A percentile compares a stretch with the other conserved stretches of the same genome.
Evolutionary conservation across 2,329 filamentous ascomycete genomes (phyloP).

Genomic region (Diaporthe sp.): DNA sequence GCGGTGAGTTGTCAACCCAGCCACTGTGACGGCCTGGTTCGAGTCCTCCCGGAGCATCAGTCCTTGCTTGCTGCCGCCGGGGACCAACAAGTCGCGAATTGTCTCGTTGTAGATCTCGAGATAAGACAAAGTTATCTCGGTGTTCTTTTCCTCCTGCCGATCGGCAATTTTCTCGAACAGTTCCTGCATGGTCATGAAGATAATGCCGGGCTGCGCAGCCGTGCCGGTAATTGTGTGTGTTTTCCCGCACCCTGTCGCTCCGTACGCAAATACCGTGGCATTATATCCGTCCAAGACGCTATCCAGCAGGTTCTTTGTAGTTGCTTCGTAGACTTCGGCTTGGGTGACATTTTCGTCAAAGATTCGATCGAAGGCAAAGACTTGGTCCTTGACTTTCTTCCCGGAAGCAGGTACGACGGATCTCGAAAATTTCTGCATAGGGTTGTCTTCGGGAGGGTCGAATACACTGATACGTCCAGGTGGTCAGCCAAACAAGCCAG

Average conservation of each 20-base stretch:
- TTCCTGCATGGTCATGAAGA: conserved; percentile 99
- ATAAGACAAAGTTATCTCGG: conserved; percentile 93
- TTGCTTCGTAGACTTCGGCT: conserved; percentile 93
- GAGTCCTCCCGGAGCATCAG: conserved; percentile 95
- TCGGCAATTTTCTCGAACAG: conserved; percentile 97
- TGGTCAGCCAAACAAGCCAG: conserved; percentile 41
- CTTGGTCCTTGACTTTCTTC: conserved; percentile 96
- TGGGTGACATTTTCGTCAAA: conserved; percentile 97
- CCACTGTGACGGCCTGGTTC: conserved; percentile 91
- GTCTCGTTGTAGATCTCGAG: conserved; percentile 99
- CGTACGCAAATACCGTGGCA: conserved; percentile 98
- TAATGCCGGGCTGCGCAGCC: conserved; percentile 92
- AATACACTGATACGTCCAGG: conserved; percentile 77
- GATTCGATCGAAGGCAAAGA: conserved; percentile 95
- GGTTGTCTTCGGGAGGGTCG: conserved; percentile 95
- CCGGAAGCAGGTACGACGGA: conserved; percentile 82
- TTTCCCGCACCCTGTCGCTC: conserved; percentile 97
- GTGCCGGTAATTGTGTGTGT: conserved; percentile 98
- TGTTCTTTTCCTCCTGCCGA: conserved; percentile 84
- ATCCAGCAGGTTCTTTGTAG: conserved; percentile 89
- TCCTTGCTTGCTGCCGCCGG: conserved; percentile 83
- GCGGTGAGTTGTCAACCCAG: conserved; percentile 90
- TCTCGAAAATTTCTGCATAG: conserved; percentile 87
- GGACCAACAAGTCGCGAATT: conserved; percentile 93
- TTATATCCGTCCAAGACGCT: conserved; percentile 98